phyloP scores from a whole-genome alignment of 176 grass and related monocot species.

The Carex parvula region DNA sequence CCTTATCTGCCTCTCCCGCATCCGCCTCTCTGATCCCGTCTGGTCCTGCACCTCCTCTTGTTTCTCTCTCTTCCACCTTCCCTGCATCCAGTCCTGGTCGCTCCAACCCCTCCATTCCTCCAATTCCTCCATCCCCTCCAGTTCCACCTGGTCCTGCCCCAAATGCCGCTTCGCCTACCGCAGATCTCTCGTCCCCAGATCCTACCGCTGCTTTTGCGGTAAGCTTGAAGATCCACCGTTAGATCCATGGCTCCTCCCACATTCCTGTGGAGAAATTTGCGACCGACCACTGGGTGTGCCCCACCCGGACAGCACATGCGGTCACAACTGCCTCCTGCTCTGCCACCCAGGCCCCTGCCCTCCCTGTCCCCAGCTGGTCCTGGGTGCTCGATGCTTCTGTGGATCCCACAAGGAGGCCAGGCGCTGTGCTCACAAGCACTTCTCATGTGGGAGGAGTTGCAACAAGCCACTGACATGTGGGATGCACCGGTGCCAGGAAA shows the following conservation, averaged over 20 bases:
- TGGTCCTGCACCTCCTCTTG: conserved; percentile 82
- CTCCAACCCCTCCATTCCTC: conserved; percentile 52
- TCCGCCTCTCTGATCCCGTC: conserved; percentile 58
- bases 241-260: conserved; percentile 91
- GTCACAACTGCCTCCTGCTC: conserved; percentile 73
- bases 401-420: conserved; percentile 45
- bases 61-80: conserved; percentile 78
- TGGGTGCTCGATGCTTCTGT: conserved; percentile 57
- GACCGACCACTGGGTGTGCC: conserved; percentile 38
- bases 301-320: conserved; percentile 41
- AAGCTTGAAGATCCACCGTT: conserved; percentile 58
- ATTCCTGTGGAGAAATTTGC: conserved; percentile 76
- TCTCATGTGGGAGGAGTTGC: conserved; percentile 56
- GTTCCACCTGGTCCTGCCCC: conserved; percentile 76
- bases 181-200: conserved; percentile 52
- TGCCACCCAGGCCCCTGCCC: conserved; percentile 93
- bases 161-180: conserved; percentile 81
- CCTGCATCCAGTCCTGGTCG: conserved; percentile 91
- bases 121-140: conserved; percentile 29
- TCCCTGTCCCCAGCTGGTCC: conserved; percentile 63
- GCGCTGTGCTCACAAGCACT: conserved; percentile 69
- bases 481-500: conserved; percentile 49
- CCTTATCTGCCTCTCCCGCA: conserved; percentile 84
- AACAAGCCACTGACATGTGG: conserved; percentile 55
- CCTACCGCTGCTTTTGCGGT: conserved; percentile 77